Conservation (phyloP, 2,329 filamentous ascomycete genomes). For the Apiospora phragmitis region DNA sequence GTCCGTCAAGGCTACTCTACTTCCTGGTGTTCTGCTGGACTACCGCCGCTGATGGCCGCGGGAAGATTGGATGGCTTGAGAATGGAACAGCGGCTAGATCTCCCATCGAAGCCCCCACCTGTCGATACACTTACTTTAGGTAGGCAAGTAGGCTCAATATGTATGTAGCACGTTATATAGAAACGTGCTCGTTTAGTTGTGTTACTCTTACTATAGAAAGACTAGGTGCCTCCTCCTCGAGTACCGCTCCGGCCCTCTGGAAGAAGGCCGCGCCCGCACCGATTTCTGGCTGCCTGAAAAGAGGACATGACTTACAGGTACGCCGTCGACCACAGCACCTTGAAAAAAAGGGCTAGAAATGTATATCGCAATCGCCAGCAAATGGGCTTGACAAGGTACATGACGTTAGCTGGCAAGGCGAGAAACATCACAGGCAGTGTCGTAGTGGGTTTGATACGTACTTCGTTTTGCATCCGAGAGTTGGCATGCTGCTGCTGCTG, state of each 20-base stretch:
- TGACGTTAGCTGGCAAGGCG: not conserved
- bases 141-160: not conserved
- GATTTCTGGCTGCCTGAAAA: not conserved
- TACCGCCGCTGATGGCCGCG: not conserved
- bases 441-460: not conserved
- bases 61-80: not conserved
- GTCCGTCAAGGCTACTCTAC: not conserved
- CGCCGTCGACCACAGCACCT: not conserved
- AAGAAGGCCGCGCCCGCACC: not conserved
- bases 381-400: not conserved
- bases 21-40: no score
- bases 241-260: not conserved
- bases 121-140: not conserved
- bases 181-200: not conserved
- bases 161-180: not conserved
- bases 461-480: not conserved
- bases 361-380: not conserved
- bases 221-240: not conserved
- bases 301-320: not conserved
- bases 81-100: not conserved
- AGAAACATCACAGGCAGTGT: constrained; percentile 1
- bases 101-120: not conserved
- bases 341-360: not conserved
- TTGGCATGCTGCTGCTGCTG: not conserved
- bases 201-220: not conserved